Evolutionary conservation across 495 filamentous ascomycete species (phyloP).

Genomic region (Penicillium argentinense): DNA sequence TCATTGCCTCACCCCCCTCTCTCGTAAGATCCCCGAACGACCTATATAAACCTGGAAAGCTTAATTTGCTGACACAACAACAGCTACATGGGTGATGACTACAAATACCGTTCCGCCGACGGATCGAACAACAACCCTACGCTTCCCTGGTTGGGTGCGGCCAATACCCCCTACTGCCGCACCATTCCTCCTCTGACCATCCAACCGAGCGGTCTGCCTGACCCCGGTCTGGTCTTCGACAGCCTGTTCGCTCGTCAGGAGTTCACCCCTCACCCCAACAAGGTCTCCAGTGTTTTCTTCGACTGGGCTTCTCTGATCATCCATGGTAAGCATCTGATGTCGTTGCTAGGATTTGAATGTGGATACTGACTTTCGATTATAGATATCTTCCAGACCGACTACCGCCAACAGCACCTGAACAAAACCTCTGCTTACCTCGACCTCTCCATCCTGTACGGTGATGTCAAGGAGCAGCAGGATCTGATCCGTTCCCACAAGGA

Average conservation of each 20-base stretch:
- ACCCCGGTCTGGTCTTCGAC: constrained; percentile 55
- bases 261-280: constrained; percentile 56
- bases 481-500: constrained; percentile 55
- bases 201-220: constrained; percentile 52
- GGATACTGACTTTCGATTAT: constrained; percentile 3
- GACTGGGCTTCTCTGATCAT: constrained; percentile 59
- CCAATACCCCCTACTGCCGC: constrained; percentile 56
- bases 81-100: constrained; percentile 64
- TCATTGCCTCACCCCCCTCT: constrained; percentile 54
- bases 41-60: too few species aligned
- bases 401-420: constrained; percentile 50
- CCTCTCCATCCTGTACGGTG: constrained; percentile 58
- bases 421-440: constrained; percentile 61
- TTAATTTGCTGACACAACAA: constrained; percentile 9
- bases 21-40: constrained; percentile 44
- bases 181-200: constrained; percentile 52
- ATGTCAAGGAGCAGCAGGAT: constrained; percentile 56
- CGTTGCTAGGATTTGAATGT: background rate
- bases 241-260: constrained; percentile 51
- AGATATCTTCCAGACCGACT: constrained; percentile 61
- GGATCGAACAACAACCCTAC: constrained; percentile 67
- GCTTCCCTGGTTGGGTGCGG: constrained; percentile 54
- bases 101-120: constrained; percentile 68
- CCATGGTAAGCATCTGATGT: constrained; percentile 37
- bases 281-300: constrained; percentile 59